Conservation (phyloP, 2,329 filamentous ascomycete genomes). For the Pseudocercospora fuligena region DNA sequence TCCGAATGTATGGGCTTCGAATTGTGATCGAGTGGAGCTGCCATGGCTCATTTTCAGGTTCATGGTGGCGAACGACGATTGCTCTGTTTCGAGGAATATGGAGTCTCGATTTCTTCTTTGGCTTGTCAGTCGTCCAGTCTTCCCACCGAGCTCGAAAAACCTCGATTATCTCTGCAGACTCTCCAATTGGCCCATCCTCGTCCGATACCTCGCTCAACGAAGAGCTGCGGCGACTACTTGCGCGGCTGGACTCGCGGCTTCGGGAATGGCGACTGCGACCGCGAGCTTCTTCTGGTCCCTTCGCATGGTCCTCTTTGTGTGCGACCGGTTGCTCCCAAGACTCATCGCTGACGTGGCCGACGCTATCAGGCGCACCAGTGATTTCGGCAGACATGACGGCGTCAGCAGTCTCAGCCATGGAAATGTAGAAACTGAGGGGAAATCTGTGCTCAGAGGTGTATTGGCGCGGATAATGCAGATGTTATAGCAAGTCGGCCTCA, state of each 20-base stretch:
- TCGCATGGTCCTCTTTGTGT: background rate
- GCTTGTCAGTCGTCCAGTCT: slow-evolving; percentile 16
- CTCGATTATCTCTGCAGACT: slow-evolving; percentile 6
- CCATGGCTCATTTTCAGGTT: slow-evolving; percentile 9
- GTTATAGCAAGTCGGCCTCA: background rate
- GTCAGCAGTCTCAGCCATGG: background rate
- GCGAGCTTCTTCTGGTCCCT: background rate
- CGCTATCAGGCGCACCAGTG: background rate
- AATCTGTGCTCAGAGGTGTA: too few relatives aligned
- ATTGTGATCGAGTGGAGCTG: slow-evolving; percentile 7
- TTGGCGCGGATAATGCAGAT: background rate
- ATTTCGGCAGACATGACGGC: background rate
- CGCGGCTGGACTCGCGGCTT: background rate
- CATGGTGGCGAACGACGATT: slow-evolving; percentile 12
- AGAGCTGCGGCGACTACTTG: background rate
- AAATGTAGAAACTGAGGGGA: too few relatives aligned
- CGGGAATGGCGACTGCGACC: background rate
- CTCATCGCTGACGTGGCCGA: background rate
- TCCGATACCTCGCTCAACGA: slow-evolving; percentile 2
- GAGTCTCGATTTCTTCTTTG: slow-evolving; percentile 1
- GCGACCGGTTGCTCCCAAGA: background rate
- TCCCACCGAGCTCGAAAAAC: slow-evolving; percentile 7
- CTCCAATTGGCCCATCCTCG: slow-evolving; percentile 4
- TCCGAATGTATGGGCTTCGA: slow-evolving; percentile 5
- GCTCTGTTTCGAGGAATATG: slow-evolving; percentile 12